Percentiles rank a stretch among this genome's conserved stretches.
phyloP scores from a whole-genome alignment of 352 stramenopile genomes.

The Pythium pyrilobum region DNA sequence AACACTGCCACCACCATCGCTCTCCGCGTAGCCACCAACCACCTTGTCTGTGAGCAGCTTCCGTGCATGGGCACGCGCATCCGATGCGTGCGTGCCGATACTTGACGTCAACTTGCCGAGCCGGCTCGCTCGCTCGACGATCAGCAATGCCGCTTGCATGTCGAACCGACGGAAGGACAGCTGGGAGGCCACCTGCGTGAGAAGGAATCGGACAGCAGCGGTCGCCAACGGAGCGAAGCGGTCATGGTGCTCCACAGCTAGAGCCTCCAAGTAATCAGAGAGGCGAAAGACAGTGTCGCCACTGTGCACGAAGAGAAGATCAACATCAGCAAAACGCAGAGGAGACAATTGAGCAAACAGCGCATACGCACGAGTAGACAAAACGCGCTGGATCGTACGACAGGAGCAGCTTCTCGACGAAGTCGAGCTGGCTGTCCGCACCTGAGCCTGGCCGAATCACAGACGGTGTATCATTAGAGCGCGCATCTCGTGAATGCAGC shows the following conservation, averaged over 20 bases:
- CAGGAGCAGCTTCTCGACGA: constrained; percentile 13
- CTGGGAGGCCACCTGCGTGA: constrained; percentile 13
- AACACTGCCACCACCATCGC: background rate
- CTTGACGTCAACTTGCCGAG: constrained; percentile 1
- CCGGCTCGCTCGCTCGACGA: constrained; percentile 7
- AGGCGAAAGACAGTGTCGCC: constrained; percentile 5
- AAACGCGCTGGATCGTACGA: constrained; percentile 6
- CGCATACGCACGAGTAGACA: constrained; percentile 10
- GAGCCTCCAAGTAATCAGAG: constrained; percentile 11
- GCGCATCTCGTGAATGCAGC: no score
- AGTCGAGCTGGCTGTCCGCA: constrained; percentile 2
- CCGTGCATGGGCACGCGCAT: constrained; percentile 6
- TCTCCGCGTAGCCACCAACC: background rate
- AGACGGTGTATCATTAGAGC: no score
- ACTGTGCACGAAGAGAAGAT: background rate
- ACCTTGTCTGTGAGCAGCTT: constrained; percentile 9
- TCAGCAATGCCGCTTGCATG: constrained; percentile 4
- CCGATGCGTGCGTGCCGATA: background rate
- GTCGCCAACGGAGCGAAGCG: constrained; percentile 11
- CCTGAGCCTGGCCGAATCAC: no score
- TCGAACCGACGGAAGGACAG: constrained; percentile 5
- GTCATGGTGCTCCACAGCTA: background rate
- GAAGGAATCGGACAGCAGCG: constrained; percentile 16
- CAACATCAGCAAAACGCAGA: background rate
- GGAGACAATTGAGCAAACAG: background rate